Base-by-base conservation (phyloP, 306 rosid genomes). In the Rosa chinensis region DNA sequence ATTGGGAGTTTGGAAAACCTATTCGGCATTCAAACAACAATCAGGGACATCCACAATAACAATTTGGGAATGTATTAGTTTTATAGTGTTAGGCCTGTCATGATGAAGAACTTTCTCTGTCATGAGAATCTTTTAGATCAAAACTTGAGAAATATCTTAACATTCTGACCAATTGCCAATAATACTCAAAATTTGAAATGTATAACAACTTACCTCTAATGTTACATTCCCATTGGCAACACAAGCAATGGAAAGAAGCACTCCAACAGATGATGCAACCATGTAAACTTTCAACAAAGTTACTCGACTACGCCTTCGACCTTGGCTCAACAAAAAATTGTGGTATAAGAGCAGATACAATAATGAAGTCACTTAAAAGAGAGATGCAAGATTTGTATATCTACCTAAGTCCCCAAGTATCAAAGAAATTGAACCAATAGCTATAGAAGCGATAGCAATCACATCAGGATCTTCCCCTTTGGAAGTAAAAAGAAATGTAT, bases 261-360 rank as follows among this genome's bases (percentile, higher is more conserved):
- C 43, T 9, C 85, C 73, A 17, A 86, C 7, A 42, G 87, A 77
- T 56, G 97, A 89, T 55, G 80, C 84, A 73, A 81, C 63, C 32
- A 88, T 75, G 85, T 90, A 89, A 61, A 87, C 64, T 82, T 86
- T 87, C 85, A 94, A 80, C 66, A 89, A 82, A 78, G 83, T 77
- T 9, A 81, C 72, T 53, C 87, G 84, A 77, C 96, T 92, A 47
- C 84, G 93, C 81, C 91, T 90, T 82, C 90, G 87, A 81, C 98
- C 96, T 94, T 72, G 64, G 59, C 70, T 85, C 78, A 83, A 87
- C 76, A 75, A 42, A 74, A 68, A 55, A 50, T 44, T 32, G 45
- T 62, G 21, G 49, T 39, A 47, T 23, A 50, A 43, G 47, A 52
- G 37, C 47, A 66, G 52, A 72, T 68, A 59, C 23, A 79, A 55